Evolutionary conservation across 1,139 yeast species (phyloP).

Genomic region (Yamadazyma pseudoaaseri): DNA sequence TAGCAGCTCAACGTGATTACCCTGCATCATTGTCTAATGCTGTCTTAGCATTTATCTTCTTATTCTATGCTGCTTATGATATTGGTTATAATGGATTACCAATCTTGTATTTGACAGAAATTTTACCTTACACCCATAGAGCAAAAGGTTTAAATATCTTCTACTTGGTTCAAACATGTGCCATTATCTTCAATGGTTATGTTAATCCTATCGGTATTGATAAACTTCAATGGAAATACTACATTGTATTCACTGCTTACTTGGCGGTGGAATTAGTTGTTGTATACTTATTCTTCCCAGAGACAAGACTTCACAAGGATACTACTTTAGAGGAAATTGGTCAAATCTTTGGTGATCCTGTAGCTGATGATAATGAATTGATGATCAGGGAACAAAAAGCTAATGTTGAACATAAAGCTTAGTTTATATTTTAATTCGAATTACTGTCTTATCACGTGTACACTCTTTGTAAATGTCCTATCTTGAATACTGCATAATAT

Average conservation of each 20-base stretch:
- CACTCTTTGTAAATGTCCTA: too few species aligned
- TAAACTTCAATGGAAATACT: conserved; percentile 57
- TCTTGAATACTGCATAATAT: too few species aligned
- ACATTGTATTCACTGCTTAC: conserved; percentile 49
- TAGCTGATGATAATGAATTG: conserved; percentile 8
- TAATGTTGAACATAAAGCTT: conserved; percentile 4
- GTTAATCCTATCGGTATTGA: conserved; percentile 62
- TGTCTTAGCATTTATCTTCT: conserved; percentile 44
- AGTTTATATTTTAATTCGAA: too few species aligned
- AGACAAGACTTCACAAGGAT: conserved; percentile 37
- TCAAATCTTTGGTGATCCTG: conserved; percentile 41
- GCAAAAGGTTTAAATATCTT: conserved; percentile 41
- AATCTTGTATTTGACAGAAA: conserved; percentile 37
- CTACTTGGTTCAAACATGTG: conserved; percentile 24
- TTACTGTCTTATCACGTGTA: too few species aligned
- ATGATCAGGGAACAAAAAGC: not conserved
- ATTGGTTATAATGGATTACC: conserved; percentile 42
- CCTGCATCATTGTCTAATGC: conserved; percentile 35
- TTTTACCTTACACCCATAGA: conserved; percentile 43
- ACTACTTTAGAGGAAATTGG: conserved; percentile 55
- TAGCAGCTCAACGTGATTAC: conserved; percentile 32
- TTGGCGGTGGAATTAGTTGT: conserved; percentile 34
- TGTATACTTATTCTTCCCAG: conserved; percentile 44
- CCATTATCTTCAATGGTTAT: conserved; percentile 31
- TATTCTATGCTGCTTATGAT: conserved; percentile 36